Conservation (phyloP, 2,329 filamentous ascomycete genomes). For the Pseudocercospora fuligena region DNA sequence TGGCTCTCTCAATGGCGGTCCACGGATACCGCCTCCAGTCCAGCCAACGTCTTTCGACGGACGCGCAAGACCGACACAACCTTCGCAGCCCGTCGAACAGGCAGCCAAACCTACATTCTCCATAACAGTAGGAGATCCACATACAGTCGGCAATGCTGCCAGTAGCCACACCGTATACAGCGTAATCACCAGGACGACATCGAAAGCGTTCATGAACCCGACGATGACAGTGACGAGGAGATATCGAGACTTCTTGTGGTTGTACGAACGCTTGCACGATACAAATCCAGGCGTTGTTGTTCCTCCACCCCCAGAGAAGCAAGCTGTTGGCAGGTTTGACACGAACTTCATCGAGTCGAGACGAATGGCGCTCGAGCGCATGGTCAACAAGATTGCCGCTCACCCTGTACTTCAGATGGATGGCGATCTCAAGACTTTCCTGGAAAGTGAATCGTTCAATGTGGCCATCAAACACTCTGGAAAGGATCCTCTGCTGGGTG, state of each 20-base stretch:
- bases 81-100: slow-evolving; percentile 89
- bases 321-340: slow-evolving; percentile 94
- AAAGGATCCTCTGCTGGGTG: slow-evolving; percentile 76
- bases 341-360: slow-evolving; percentile 94
- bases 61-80: slow-evolving; percentile 61
- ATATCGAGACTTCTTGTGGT: slow-evolving; percentile 96
- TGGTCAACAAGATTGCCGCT: slow-evolving; percentile 93
- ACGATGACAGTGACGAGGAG: slow-evolving; percentile 93
- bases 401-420: slow-evolving; percentile 93
- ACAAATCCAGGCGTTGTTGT: slow-evolving; percentile 96
- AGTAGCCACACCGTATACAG: slow-evolving; percentile 98
- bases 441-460: slow-evolving; percentile 95
- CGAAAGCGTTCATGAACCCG: slow-evolving; percentile 89
- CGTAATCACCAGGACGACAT: slow-evolving; percentile 93
- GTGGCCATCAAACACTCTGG: slow-evolving; percentile 93
- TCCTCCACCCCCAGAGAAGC: slow-evolving; percentile 95
- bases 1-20: slow-evolving; percentile 49
- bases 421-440: slow-evolving; percentile 89
- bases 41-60: slow-evolving; percentile 55
- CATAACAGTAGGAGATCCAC: slow-evolving; percentile 92
- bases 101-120: slow-evolving; percentile 89
- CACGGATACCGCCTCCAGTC: slow-evolving; percentile 69
- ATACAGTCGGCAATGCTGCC: slow-evolving; percentile 96
- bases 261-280: slow-evolving; percentile 90
- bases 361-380: slow-evolving; percentile 89